Conservation (phyloP, 2,329 filamentous ascomycete genomes). For the Fusarium clavum region DNA sequence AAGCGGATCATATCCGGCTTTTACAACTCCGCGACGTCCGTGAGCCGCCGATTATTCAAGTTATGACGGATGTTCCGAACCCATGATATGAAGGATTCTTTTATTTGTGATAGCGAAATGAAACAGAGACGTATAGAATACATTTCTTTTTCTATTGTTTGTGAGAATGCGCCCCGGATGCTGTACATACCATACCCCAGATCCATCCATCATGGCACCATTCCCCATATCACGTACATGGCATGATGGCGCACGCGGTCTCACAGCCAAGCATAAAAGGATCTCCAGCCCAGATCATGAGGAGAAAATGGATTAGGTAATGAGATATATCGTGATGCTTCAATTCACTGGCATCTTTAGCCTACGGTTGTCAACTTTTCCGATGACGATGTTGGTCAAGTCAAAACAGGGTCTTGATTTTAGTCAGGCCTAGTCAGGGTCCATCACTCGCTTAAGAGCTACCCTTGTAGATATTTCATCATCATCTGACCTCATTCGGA, state of each 20-base stretch:
- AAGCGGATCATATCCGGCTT: slow-evolving; percentile 28
- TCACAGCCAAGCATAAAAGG: not conserved
- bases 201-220: slow-evolving; percentile 33
- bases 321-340: not conserved
- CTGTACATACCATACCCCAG: slow-evolving; percentile 3
- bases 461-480: slow-evolving; percentile 22
- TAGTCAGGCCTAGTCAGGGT: slow-evolving; percentile 15
- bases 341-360: not conserved
- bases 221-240: slow-evolving; percentile 12
- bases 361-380: slow-evolving; percentile 6
- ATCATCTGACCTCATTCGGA: slow-evolving; percentile 32
- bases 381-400: slow-evolving; percentile 11
- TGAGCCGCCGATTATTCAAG: slow-evolving; percentile 10
- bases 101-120: too few relatives aligned
- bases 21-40: slow-evolving; percentile 32
- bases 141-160: not conserved
- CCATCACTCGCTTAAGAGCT: slow-evolving; percentile 30
- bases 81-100: not conserved
- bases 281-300: too few relatives aligned
- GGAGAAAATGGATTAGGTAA: too few relatives aligned
- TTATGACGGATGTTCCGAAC: not conserved
- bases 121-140: fast-evolving
- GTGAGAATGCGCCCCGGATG: not conserved
- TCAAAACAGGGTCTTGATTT: slow-evolving; percentile 23
- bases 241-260: slow-evolving; percentile 31